phyloP scores from a whole-genome alignment of 1,139 yeast species.

The Suhomyces kunorum region DNA sequence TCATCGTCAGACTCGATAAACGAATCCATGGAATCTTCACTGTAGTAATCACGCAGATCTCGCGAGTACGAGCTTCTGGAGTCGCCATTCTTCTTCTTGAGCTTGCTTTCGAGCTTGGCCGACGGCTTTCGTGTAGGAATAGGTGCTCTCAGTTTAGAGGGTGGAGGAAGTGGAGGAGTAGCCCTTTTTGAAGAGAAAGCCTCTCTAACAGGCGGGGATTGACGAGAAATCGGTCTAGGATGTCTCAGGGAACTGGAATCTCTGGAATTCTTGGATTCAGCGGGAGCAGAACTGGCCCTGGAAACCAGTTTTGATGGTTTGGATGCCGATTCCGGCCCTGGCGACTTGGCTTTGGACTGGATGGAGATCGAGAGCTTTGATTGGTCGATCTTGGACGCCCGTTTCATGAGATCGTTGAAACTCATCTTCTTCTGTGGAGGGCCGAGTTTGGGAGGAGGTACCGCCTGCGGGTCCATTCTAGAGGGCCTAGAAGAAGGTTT shows the following conservation, averaged over 20 bases:
- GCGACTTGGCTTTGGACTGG: slow-evolving; percentile 35
- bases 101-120: slow-evolving; percentile 28
- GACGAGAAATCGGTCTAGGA: not conserved
- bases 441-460: slow-evolving; percentile 11
- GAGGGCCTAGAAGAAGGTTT: slow-evolving; percentile 6
- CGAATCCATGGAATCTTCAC: slow-evolving; percentile 46
- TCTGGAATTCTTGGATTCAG: slow-evolving; percentile 4
- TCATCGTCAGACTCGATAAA: slow-evolving; percentile 63
- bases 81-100: slow-evolving; percentile 19
- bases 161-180: slow-evolving; percentile 1
- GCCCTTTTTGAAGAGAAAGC: not conserved
- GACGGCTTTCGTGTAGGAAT: slow-evolving; percentile 31
- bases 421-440: slow-evolving; percentile 50
- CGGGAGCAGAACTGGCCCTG: slow-evolving; percentile 10
- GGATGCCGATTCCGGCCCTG: slow-evolving; percentile 23
- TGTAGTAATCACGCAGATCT: slow-evolving; percentile 14
- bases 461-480: slow-evolving; percentile 2
- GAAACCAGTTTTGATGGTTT: slow-evolving; percentile 4
- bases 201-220: not conserved
- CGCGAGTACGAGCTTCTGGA: not conserved
- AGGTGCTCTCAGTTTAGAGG: slow-evolving; percentile 19
- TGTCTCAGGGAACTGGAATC: not conserved
- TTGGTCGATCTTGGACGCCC: slow-evolving; percentile 60
- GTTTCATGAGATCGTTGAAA: slow-evolving; percentile 68
- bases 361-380: slow-evolving; percentile 41